Conservation (phyloP, 805 yeast species). For the Pichia californica region DNA sequence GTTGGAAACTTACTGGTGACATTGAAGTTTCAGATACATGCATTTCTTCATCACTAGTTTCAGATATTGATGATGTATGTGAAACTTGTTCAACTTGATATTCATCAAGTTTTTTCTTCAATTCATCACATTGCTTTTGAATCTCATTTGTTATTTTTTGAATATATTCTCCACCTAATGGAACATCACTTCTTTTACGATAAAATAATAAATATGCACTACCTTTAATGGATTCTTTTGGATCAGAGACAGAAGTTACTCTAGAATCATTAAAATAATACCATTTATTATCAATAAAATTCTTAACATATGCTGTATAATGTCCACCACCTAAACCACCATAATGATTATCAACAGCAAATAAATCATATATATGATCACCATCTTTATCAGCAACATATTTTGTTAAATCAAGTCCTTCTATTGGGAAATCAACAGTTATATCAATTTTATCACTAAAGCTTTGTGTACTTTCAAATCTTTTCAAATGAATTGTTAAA, state of each 20-base stretch:
- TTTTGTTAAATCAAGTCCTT: conserved; percentile 66
- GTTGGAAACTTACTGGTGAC: neutral
- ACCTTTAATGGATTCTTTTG: conserved; percentile 56
- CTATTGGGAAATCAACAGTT: conserved; percentile 80
- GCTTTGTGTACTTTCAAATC: conserved; percentile 79
- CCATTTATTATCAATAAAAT: conserved; percentile 74
- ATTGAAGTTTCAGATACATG: neutral
- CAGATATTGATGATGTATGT: neutral
- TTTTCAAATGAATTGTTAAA: conserved; percentile 78
- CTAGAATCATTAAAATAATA: conserved; percentile 84
- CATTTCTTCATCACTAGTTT: conserved; percentile 6
- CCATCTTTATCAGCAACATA: conserved; percentile 40
- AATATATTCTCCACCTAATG: conserved; percentile 45
- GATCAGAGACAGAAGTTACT: conserved; percentile 50
- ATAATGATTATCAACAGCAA: conserved; percentile 92
- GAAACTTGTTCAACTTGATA: neutral
- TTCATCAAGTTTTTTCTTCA: conserved; percentile 5
- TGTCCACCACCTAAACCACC: conserved; percentile 98
- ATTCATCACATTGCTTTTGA: conserved; percentile 16
- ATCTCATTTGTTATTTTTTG: conserved; percentile 36
- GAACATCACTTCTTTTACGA: conserved; percentile 41
- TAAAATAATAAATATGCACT: conserved; percentile 88
- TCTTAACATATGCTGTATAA: conserved; percentile 85
- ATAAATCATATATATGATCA: conserved; percentile 62
- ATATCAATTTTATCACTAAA: conserved; percentile 87